These are phyloP conservation scores for Kandelia obovata DNA, from an alignment of 345 rosid species.

Conservation along the genomic window DNA sequence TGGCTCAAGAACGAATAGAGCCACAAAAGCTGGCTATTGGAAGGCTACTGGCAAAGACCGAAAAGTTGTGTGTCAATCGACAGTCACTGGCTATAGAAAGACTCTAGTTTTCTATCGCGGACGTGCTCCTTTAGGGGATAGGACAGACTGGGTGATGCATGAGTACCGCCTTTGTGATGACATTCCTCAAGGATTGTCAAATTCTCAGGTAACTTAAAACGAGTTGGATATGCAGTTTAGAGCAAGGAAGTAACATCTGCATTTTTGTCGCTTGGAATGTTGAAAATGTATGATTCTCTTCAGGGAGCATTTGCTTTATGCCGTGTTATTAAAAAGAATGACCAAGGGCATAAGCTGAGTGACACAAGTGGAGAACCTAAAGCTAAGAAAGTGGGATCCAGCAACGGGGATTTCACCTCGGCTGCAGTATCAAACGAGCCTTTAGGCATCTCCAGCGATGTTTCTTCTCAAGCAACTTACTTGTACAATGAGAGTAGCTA, in stretches of 20 bases:
- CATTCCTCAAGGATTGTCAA: slow-evolving; percentile 43
- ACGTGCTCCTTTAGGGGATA: slow-evolving; percentile 76
- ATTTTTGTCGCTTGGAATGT: not conserved
- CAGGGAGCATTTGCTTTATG: slow-evolving; percentile 87
- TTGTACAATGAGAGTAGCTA: slow-evolving; percentile 28
- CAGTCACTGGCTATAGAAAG: slow-evolving; percentile 58
- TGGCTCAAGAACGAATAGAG: slow-evolving; percentile 80
- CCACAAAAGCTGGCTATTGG: slow-evolving; percentile 94
- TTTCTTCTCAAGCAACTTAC: slow-evolving; percentile 45
- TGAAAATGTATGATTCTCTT: not conserved
- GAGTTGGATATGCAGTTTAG: not conserved
- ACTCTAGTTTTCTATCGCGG: slow-evolving; percentile 83
- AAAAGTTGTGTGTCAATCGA: slow-evolving; percentile 57
- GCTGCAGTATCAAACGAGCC: slow-evolving; percentile 41
- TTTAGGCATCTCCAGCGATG: slow-evolving; percentile 28
- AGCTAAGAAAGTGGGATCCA: slow-evolving; percentile 30
- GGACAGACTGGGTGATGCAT: slow-evolving; percentile 86
- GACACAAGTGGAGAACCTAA: slow-evolving; percentile 35
- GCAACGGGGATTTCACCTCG: slow-evolving; percentile 35
- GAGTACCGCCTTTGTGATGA: slow-evolving; percentile 79
- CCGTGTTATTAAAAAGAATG: slow-evolving; percentile 71
- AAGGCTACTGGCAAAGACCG: slow-evolving; percentile 95
- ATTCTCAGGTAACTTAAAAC: slow-evolving; percentile 46
- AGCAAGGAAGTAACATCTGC: not conserved
- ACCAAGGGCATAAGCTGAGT: slow-evolving; percentile 38